phyloP scores from a whole-genome alignment of 2,329 filamentous ascomycete genomes.

The Neonectria magnoliae region DNA sequence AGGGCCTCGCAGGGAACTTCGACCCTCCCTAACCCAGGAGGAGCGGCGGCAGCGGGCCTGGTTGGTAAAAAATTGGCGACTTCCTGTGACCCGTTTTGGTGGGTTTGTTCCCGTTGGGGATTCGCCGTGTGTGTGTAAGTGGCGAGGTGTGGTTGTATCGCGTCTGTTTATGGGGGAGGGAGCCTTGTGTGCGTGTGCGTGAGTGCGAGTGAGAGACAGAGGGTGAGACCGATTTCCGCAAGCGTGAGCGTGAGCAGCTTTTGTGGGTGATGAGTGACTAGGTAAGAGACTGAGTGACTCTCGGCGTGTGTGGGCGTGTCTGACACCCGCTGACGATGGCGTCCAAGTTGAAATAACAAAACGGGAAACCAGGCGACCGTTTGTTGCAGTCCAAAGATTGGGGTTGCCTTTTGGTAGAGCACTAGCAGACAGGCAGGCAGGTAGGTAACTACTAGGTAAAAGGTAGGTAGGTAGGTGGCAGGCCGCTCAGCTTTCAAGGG shows the following conservation, averaged over 20 bases:
- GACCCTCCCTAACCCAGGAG: constrained; percentile 14
- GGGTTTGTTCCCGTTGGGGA: constrained; percentile 26
- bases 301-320: constrained; percentile 11
- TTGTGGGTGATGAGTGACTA: constrained; percentile 8
- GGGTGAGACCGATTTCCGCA: constrained; percentile 6
- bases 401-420: constrained; percentile 8
- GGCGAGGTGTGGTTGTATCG: constrained; percentile 31
- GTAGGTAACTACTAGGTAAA: no score
- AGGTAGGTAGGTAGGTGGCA: constrained; percentile 9
- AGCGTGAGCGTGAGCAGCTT: constrained; percentile 2
- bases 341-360: constrained; percentile 12
- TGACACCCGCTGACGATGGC: constrained; percentile 25
- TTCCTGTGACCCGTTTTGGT: constrained; percentile 32
- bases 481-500: constrained; percentile 1
- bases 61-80: constrained; percentile 29
- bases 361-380: constrained; percentile 9
- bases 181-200: constrained; percentile 27
- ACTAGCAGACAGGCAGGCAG: no score
- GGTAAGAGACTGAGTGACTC: constrained; percentile 14
- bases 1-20: constrained; percentile 27
- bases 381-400: neutral
- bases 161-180: constrained; percentile 25
- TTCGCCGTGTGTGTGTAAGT: constrained; percentile 25
- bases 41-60: constrained; percentile 20
- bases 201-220: constrained; percentile 12